Conservation (phyloP, 2,329 filamentous ascomycete species). For the Chaetothyriales sp. region DNA sequence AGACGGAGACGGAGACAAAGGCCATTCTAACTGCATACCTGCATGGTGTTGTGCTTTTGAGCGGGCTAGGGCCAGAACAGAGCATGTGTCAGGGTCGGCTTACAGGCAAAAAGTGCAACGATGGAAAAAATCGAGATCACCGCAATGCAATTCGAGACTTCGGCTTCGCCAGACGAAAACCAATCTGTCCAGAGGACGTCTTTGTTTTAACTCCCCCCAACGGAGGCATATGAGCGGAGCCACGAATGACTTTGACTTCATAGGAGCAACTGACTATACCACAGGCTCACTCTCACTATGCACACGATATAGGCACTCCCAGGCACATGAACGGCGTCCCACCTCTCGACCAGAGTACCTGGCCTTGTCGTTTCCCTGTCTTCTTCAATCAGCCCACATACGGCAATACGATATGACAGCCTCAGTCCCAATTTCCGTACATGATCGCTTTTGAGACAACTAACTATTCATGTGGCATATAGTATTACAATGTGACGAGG, state of each 20-base stretch:
- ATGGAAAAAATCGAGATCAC: neutral
- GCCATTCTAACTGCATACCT: neutral
- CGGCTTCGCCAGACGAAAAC: neutral
- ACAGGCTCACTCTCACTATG: neutral
- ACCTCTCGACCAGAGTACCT: too few species aligned
- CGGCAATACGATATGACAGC: too few species aligned
- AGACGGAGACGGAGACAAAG: neutral
- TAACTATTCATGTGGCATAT: too few species aligned
- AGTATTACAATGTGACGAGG: too few species aligned
- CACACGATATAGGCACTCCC: too few species aligned
- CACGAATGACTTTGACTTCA: neutral
- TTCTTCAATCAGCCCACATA: too few species aligned
- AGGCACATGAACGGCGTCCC: too few species aligned
- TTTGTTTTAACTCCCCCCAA: neutral
- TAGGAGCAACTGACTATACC: neutral
- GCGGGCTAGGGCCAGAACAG: neutral
- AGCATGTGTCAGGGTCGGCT: neutral
- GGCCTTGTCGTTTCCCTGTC: too few species aligned
- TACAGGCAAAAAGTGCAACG: neutral
- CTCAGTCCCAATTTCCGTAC: too few species aligned
- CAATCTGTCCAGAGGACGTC: neutral
- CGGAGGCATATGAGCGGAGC: neutral
- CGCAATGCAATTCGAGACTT: neutral
- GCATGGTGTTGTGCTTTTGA: neutral
- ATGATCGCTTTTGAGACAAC: too few species aligned